Evolutionary conservation across 1,284 basidiomycete genomes (phyloP), one percentile per base, ranked within the genome.

Genomic region (Boletus smithii): DNA sequence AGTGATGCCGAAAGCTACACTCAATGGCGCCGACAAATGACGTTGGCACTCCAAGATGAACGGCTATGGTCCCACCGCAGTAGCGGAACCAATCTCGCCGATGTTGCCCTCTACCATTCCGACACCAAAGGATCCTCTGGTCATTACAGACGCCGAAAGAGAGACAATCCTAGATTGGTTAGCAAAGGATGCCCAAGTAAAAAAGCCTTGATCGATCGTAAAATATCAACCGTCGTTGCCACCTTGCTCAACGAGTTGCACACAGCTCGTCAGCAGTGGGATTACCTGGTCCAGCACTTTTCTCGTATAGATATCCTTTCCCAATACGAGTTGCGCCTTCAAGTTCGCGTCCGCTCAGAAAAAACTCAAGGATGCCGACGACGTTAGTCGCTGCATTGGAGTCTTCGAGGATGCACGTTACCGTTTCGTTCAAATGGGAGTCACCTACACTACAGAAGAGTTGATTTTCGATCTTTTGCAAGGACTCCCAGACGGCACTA

Each of bases 1-100:
- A n/a, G n/a, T n/a, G n/a, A n/a, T n/a, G n/a, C n/a, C 1, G 36
- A 52, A 16, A 52, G 34, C n/a, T 46, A 46, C 8, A 1, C 4
- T 0, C 35, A 38, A n/a, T 51, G 36, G 40, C 26, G 26, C 26
- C 26, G 0, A 1, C 1, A 8, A 3, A 51, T 46, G 42, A 27
- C 3, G 1, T 14, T 51, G 0, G 30, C 24, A 1, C 34, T 51
- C 3, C 10, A 39, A 10, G 43, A 31, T 0, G 17, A 51, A 11
- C 2, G 1, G 0, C n/a, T 51, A 0, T 52, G 43, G 49, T 0
- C 1, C 0, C 38, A 52, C 2, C 42, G 42, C 18, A 52, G 43
- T 6, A n/a, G 3, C 2, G 20, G 49, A 4, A 27, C 29, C 2
- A 13, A 51, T 22, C 34, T 30, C 0, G 1, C 1, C 3, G 8